A percentile compares a stretch with the other conserved stretches of the same genome.
Conservation (phyloP, 352 stramenopile genomes). For the Phytophthora ramorum region DNA sequence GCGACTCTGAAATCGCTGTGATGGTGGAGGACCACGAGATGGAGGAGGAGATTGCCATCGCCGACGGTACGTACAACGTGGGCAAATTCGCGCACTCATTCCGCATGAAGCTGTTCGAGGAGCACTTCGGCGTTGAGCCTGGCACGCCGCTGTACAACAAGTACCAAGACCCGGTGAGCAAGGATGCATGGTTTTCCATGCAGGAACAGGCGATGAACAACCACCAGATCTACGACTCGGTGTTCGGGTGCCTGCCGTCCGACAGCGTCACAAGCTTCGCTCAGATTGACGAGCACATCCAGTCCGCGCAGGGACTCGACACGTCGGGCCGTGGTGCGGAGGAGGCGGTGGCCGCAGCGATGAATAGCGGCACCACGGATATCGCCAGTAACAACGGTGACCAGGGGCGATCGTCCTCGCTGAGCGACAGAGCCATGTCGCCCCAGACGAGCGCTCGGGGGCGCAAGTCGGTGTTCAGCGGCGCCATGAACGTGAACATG, state of each 20-base stretch:
- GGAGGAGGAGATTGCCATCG: slow-evolving; percentile 61
- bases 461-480: slow-evolving; percentile 60
- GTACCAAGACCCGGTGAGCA: slow-evolving; percentile 67
- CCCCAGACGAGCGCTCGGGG: slow-evolving; percentile 29
- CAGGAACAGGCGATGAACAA: slow-evolving; percentile 88
- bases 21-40: slow-evolving; percentile 83
- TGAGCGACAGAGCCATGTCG: slow-evolving; percentile 29
- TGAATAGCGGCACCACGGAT: slow-evolving; percentile 27
- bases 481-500: slow-evolving; percentile 74
- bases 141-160: slow-evolving; percentile 59
- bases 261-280: slow-evolving; percentile 75
- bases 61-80: slow-evolving; percentile 51
- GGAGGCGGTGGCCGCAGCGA: slow-evolving; percentile 29
- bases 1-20: slow-evolving; percentile 89
- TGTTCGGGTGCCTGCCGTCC: slow-evolving; percentile 82
- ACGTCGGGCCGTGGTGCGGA: slow-evolving; percentile 40
- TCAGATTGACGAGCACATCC: slow-evolving; percentile 69
- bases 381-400: slow-evolving; percentile 31
- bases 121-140: slow-evolving; percentile 77
- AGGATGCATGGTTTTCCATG: slow-evolving; percentile 82
- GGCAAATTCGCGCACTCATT: slow-evolving; percentile 88
- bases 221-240: slow-evolving; percentile 83
- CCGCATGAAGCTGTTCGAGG: slow-evolving; percentile 88
- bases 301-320: slow-evolving; percentile 36
- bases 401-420: slow-evolving; percentile 25